A percentile compares a stretch with the other conserved stretches of the same genome.
These are phyloP conservation scores for Colletotrichum siamense DNA, from an alignment of 2,329 filamentous ascomycete genomes.

Conservation along the genomic window DNA sequence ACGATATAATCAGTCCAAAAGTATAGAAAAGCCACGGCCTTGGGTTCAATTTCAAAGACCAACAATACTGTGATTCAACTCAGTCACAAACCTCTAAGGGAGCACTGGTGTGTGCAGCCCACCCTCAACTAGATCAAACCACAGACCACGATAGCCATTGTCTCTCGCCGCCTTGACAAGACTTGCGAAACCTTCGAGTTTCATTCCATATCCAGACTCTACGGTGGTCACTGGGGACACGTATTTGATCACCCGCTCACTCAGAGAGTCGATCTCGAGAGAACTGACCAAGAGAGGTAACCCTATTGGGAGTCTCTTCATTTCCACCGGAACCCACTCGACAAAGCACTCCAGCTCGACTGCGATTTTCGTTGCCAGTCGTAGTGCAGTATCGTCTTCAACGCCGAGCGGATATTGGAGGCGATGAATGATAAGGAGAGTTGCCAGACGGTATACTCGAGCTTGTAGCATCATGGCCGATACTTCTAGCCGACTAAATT, in stretches of 20 bases:
- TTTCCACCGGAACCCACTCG: neutral
- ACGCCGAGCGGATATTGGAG: neutral
- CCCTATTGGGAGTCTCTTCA: neutral
- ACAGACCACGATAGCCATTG: neutral
- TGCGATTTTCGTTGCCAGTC: neutral
- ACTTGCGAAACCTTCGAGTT: neutral
- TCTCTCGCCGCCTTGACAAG: neutral
- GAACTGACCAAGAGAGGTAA: neutral
- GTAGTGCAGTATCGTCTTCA: neutral
- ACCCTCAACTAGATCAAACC: neutral
- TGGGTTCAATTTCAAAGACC: neutral
- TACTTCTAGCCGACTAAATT: neutral
- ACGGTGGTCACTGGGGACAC: neutral
- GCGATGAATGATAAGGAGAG: neutral
- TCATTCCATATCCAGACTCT: neutral
- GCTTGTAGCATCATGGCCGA: neutral
- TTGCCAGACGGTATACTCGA: neutral
- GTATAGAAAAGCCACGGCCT: accelerated
- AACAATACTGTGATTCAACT: neutral
- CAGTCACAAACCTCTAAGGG: accelerated
- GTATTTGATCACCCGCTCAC: neutral
- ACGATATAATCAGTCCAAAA: neutral
- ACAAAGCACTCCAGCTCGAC: neutral
- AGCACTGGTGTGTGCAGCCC: neutral
- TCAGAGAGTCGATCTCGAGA: neutral